Evolutionary conservation across 768 basidiomycete species (phyloP).

Genomic region (Pholiota conissans): DNA sequence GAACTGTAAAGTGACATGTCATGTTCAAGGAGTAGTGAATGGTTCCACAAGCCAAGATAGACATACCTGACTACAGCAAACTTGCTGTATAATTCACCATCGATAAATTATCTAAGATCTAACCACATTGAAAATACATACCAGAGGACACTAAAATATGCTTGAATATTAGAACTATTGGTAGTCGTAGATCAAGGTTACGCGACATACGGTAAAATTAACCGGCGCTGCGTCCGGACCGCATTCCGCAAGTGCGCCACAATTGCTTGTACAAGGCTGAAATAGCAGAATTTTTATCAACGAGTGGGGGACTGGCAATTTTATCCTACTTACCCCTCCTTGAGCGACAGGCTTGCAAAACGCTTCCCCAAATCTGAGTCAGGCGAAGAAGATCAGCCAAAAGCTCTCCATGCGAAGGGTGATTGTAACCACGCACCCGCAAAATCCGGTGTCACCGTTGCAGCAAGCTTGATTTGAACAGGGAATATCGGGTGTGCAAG

Average conservation of each 20-base stretch:
- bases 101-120: no score
- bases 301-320: neutral
- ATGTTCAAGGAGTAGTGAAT: no score
- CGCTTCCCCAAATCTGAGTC: constrained; percentile 13
- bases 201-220: constrained; percentile 4
- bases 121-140: no score
- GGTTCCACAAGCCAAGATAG: no score
- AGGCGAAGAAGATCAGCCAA: neutral
- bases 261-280: constrained; percentile 10
- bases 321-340: constrained; percentile 1
- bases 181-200: neutral
- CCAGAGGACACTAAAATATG: neutral
- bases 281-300: neutral
- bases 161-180: neutral
- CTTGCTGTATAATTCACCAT: constrained; percentile 2
- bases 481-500: constrained; percentile 20
- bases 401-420: no score
- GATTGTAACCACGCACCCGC: constrained; percentile 21
- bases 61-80: constrained; percentile 17
- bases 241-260: constrained; percentile 13
- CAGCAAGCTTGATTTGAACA: constrained; percentile 27
- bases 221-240: constrained; percentile 13
- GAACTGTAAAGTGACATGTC: neutral
- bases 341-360: constrained; percentile 16
- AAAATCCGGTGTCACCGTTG: constrained; percentile 23